These are phyloP conservation scores for Avena sativa DNA, from an alignment of 176 grass and related monocot species.

Conservation along the genomic window DNA sequence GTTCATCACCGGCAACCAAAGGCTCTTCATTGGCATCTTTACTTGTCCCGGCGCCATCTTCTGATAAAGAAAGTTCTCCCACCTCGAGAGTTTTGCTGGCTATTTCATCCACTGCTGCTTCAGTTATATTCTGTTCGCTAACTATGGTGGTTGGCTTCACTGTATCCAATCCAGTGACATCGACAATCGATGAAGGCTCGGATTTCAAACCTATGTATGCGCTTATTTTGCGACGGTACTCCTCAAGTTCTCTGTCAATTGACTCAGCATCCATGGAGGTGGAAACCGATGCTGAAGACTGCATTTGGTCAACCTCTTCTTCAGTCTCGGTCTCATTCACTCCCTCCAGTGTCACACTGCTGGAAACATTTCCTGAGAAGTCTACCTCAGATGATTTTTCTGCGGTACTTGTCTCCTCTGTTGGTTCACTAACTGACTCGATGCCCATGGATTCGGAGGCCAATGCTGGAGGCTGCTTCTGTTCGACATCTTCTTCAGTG, in stretches of 20 bases:
- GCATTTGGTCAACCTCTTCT: conserved; percentile 27
- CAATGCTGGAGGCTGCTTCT: conserved; percentile 11
- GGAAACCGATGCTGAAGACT: conserved; percentile 18
- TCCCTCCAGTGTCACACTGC: not conserved
- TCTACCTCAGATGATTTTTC: not conserved
- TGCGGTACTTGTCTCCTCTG: conserved; percentile 20
- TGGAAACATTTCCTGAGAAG: not conserved
- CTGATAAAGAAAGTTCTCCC: conserved; percentile 22
- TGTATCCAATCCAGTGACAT: not conserved
- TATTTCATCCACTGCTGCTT: not conserved
- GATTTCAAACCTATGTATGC: not conserved
- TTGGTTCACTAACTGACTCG: conserved; percentile 37
- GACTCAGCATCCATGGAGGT: conserved; percentile 35
- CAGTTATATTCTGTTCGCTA: not conserved
- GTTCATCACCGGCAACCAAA: conserved; percentile 37
- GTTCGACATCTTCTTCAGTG: conserved; percentile 19
- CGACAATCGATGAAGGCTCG: not conserved
- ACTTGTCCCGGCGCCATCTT: not conserved
- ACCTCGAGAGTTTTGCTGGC: not conserved
- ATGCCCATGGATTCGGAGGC: conserved; percentile 23
- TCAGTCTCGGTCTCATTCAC: conserved; percentile 25
- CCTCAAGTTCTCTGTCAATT: conserved; percentile 51
- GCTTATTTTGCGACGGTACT: conserved; percentile 51
- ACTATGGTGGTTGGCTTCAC: not conserved
- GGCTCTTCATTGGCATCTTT: conserved; percentile 13